These are phyloP conservation scores for Exophiala aquamarina DNA, from an alignment of 2,329 filamentous ascomycete genomes.

Conservation along the genomic window DNA sequence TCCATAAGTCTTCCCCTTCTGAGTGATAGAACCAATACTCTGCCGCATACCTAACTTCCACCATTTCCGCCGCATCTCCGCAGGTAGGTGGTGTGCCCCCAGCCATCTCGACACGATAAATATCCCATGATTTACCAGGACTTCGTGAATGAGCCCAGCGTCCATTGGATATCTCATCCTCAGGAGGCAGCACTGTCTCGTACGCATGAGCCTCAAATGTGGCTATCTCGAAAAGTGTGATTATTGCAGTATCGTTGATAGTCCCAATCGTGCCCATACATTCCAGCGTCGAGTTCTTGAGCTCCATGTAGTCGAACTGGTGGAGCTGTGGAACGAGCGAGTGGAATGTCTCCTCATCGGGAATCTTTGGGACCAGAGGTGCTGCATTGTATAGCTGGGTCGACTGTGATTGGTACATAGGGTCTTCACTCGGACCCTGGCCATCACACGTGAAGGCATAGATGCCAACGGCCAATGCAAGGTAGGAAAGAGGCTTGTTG, in stretches of 20 bases:
- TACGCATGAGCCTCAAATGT: constrained; percentile 17
- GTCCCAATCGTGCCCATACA: constrained; percentile 27
- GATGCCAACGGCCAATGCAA: constrained; percentile 49
- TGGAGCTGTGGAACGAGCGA: constrained; percentile 30
- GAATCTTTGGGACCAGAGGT: constrained; percentile 27
- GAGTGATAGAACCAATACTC: constrained; percentile 43
- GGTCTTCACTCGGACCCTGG: constrained; percentile 22
- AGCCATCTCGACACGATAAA: constrained; percentile 42
- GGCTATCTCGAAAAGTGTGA: constrained; percentile 29
- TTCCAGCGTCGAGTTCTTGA: constrained; percentile 22
- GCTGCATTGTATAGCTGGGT: constrained; percentile 47
- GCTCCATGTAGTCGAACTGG: constrained; percentile 28
- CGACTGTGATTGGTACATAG: constrained; percentile 44
- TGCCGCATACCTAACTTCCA: constrained; percentile 41
- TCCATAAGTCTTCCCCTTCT: constrained; percentile 19
- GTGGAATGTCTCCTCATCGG: constrained; percentile 35
- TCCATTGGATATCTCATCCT: constrained; percentile 13
- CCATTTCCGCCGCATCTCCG: constrained; percentile 27
- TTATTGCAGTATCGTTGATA: constrained; percentile 18
- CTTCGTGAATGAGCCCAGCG: constrained; percentile 11
- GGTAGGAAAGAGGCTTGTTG: constrained; percentile 40
- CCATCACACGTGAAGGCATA: constrained; percentile 52
- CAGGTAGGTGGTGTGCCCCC: constrained; percentile 39
- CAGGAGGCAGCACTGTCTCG: constrained; percentile 21
- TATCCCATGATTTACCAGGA: constrained; percentile 33